Conservation (phyloP, 345 rosid species). For the Eutrema heterophyllum region DNA sequence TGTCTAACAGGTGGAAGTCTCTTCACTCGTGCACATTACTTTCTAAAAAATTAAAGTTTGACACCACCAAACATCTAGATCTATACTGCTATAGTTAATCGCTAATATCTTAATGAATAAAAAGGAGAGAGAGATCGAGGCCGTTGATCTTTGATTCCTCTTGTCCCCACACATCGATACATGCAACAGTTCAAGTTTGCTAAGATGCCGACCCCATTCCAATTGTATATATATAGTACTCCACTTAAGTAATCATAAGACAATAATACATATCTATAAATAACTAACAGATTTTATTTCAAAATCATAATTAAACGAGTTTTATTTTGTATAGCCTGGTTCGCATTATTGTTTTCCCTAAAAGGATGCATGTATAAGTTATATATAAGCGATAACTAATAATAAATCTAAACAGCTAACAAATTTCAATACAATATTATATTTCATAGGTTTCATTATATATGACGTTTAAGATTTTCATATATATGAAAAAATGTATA, state of each 20-base stretch:
- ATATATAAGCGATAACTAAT: not conserved
- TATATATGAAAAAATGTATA: too few species aligned
- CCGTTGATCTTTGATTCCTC: slow-evolving; percentile 24
- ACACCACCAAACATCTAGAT: slow-evolving; percentile 5
- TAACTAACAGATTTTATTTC: not conserved
- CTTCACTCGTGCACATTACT: slow-evolving; percentile 17
- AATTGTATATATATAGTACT: slow-evolving; percentile 14
- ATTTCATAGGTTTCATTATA: not conserved
- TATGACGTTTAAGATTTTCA: not conserved
- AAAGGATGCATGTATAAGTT: not conserved
- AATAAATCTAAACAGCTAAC: not conserved
- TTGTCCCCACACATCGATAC: slow-evolving; percentile 18
- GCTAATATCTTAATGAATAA: not conserved
- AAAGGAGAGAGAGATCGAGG: not conserved
- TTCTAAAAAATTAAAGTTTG: not conserved
- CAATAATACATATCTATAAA: not conserved
- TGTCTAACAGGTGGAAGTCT: not conserved
- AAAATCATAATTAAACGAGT: not conserved
- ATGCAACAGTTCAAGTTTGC: slow-evolving; percentile 17
- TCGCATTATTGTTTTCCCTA: not conserved
- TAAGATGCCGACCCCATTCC: slow-evolving; percentile 24
- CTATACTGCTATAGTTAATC: not conserved
- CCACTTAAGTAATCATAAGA: not conserved
- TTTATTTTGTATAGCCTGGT: not conserved
- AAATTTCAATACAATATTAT: not conserved